Base-by-base conservation (phyloP, 305 asterid species). In the Fraxinus dipetala region DNA sequence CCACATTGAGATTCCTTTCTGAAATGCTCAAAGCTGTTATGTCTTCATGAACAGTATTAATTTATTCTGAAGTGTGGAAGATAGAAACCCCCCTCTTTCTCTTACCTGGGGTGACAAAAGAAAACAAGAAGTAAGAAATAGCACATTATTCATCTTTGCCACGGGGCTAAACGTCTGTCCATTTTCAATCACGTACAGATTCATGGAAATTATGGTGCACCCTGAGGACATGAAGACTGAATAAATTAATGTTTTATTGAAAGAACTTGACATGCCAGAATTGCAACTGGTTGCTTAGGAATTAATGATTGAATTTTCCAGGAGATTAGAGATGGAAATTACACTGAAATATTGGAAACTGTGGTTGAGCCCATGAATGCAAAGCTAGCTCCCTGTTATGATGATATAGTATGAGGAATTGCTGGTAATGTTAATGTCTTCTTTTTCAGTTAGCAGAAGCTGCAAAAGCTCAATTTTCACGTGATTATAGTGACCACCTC, bases 381-480 rank as follows among this genome's bases (percentile, higher is more conserved):
- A 75, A 73, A 31, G 38, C 3, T 51, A 48, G 78, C 38, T 67
- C 56, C 74, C 74, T 77, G 2, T 63, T 78, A 9, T 36, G 36
- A 79, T 1, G 20, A 72, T 26, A 30, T 74, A 78, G 79, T 59
- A 76, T 36, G 74, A 76, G 30, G 32, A 77, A 80, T 65, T 79
- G 69, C 65, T 72, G 34, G 24, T 78, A 72, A 85, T 56, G 16
- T 75, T 38, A 26, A 36, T 28, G 67, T 81, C 22, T 75, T 65
- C 74, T 78, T 81, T 85, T 87, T 76, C 87, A 95, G 99, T 92
- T 93, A 72, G 99, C 99, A 54, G 99, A 95, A 51, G 98, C 97
- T 16, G 99, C 99, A 76, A 95, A 95, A 87, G 98, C 98, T 65
- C 97, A 92, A 83, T 94, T 92, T 89, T 91, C 98, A 77, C 90